These are phyloP conservation scores for Globisporangium emineosum DNA, from an alignment of 352 stramenopile genomes.

Conservation along the genomic window DNA sequence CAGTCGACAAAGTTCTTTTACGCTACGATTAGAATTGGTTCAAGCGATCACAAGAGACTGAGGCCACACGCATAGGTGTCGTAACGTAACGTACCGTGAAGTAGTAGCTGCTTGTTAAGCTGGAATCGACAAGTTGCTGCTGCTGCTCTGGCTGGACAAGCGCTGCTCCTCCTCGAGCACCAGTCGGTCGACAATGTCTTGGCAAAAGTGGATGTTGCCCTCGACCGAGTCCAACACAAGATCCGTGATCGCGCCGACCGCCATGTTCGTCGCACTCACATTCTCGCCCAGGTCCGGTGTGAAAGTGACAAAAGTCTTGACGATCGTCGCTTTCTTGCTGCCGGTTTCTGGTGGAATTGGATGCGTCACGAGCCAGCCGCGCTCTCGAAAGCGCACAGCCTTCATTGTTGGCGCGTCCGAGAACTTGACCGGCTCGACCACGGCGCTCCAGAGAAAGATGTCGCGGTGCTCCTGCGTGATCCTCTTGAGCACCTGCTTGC, in stretches of 20 bases:
- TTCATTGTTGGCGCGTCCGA: not conserved
- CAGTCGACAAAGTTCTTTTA: too few species aligned
- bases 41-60: too few species aligned
- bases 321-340: slow-evolving; percentile 4
- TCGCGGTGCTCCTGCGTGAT: slow-evolving; percentile 2
- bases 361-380: slow-evolving; percentile 12
- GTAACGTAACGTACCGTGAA: too few species aligned
- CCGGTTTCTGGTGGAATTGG: not conserved
- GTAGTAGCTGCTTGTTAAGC: too few species aligned
- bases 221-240: slow-evolving; percentile 15
- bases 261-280: not conserved
- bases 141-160: not conserved
- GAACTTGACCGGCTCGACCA: slow-evolving; percentile 9
- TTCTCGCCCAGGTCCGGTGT: slow-evolving; percentile 7
- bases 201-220: slow-evolving; percentile 10
- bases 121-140: not conserved
- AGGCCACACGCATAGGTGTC: too few species aligned
- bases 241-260: slow-evolving; percentile 12
- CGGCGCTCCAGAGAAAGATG: slow-evolving; percentile 9
- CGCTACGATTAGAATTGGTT: too few species aligned
- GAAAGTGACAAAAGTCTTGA: slow-evolving; percentile 13
- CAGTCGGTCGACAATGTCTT: slow-evolving; percentile 13
- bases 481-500: slow-evolving; percentile 14
- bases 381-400: slow-evolving; percentile 12
- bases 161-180: slow-evolving; percentile 9